Base-by-base conservation (phyloP, 495 filamentous ascomycete species). In the Aspergillus campestris region DNA sequence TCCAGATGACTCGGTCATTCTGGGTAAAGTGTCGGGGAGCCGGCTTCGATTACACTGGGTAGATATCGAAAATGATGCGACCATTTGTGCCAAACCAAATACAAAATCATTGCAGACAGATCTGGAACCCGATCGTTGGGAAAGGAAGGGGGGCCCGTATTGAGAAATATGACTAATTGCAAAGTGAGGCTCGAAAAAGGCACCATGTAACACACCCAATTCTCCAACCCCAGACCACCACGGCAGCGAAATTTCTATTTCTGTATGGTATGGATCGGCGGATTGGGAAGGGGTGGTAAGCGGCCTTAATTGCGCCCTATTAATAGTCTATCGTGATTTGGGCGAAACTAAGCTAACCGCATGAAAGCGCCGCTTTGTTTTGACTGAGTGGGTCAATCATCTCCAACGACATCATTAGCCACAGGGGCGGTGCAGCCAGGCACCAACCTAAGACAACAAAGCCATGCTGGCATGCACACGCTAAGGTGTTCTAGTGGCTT, bases 11-110 rank as follows among this genome's bases (percentile, higher is more conserved):
- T 5, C 75, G 76, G 11, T 69, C 81, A 0, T 86, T 88, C 53
- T 89, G 83, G 82, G 61, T 85, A 13, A 73, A 74, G 30, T 86
- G 82, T 58, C 72, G 83, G 10, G 83, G 84, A 5, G 74, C 79
- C n/a, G 73, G 67, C 31, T 84, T 83, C 54, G 74, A 80, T 38
- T 87, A 87, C 58, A 69, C 73, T 31, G 55, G 59, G 33, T 69
- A 55, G 52, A 52, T 40, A 37, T n/a, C n/a, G 9, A 24, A 24
- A 24, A 24, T 24, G 18, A 24, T 24, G 18, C 18, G 18, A 24
- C 18, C 18, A 24, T 24, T 24, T 24, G 18, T 24, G 18, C 18
- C 18, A 24, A 24, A 24, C 18, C 18, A 24, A 35, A 35, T 29
- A 12, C 31, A 35, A 41, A 10, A 15, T 11, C 28, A 37, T 24